A percentile compares a stretch with the other conserved stretches of the same genome.
Conservation (phyloP, 805 yeast species). For the Metschnikowia shivogae region DNA sequence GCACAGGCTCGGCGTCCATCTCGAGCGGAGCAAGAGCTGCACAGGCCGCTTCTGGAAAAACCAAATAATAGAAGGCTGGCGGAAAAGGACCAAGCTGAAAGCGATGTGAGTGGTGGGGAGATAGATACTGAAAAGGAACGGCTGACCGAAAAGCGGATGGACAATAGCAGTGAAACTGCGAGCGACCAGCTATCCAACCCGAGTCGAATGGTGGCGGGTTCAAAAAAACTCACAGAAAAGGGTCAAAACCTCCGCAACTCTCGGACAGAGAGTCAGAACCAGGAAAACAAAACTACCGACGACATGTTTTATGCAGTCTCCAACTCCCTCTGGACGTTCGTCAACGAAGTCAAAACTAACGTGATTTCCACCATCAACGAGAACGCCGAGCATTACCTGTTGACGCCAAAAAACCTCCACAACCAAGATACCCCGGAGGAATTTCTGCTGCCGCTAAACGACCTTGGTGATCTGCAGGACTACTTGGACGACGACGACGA, state of each 20-base stretch:
- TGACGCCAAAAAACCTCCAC: neutral
- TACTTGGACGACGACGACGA: constrained; percentile 17
- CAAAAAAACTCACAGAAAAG: neutral
- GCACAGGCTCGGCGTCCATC: neutral
- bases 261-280: neutral
- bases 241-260: neutral
- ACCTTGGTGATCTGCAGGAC: neutral
- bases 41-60: too few relatives aligned
- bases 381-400: neutral
- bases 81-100: too few relatives aligned
- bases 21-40: neutral
- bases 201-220: neutral
- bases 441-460: neutral
- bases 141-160: neutral
- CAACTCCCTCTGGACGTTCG: constrained; percentile 41
- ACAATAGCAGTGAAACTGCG: neutral
- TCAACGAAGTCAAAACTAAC: constrained; percentile 34
- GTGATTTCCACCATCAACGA: constrained; percentile 12
- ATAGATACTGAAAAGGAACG: too few relatives aligned
- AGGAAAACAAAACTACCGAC: constrained; percentile 14
- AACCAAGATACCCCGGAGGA: neutral
- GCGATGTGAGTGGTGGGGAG: too few relatives aligned
- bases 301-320: constrained; percentile 42
- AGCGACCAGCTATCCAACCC: neutral
- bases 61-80: too few relatives aligned